Conservation (phyloP, 176 grass and related monocot genomes). For the Echinochloa phyllopogon region DNA sequence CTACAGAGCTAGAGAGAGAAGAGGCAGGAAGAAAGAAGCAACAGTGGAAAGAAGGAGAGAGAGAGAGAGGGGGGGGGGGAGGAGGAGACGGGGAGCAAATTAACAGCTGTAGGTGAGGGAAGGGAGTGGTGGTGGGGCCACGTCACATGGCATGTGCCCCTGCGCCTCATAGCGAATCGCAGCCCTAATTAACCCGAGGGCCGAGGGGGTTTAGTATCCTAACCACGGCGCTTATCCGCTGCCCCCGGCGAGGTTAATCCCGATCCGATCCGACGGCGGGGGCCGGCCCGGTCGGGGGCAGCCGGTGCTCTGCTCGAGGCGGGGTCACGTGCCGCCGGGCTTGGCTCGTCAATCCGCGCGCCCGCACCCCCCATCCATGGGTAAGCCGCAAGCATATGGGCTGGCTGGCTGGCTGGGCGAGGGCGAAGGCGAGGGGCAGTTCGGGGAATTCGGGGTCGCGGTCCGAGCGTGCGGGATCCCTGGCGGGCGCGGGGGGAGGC, state of each 20-base stretch:
- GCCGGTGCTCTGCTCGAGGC: slow-evolving; percentile 62
- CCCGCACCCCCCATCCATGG: too few species aligned
- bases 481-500: slow-evolving; percentile 12
- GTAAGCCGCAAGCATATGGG: neutral
- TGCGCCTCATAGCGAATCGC: slow-evolving; percentile 32
- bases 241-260: slow-evolving; percentile 30
- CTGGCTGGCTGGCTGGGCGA: too few species aligned
- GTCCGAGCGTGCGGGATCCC: slow-evolving; percentile 56
- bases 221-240: slow-evolving; percentile 42
- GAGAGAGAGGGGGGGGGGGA: too few species aligned
- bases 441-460: slow-evolving; percentile 40
- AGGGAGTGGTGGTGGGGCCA: slow-evolving; percentile 61
- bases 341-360: neutral
- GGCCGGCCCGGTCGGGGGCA: slow-evolving; percentile 27
- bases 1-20: slow-evolving; percentile 12
- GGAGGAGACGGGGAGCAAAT: slow-evolving; percentile 34
- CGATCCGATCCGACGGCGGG: slow-evolving; percentile 46
- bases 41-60: neutral
- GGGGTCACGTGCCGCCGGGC: slow-evolving; percentile 54
- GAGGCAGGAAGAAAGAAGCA: slow-evolving; percentile 5
- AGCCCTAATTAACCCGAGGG: slow-evolving; percentile 30
- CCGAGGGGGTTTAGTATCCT: slow-evolving; percentile 20
- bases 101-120: slow-evolving; percentile 55
- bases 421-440: neutral
- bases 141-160: slow-evolving; percentile 85